A percentile compares a stretch with the other conserved stretches of the same genome.
Evolutionary conservation across 768 basidiomycete genomes (phyloP).

Genomic region (Gloeophyllum trabeum): DNA sequence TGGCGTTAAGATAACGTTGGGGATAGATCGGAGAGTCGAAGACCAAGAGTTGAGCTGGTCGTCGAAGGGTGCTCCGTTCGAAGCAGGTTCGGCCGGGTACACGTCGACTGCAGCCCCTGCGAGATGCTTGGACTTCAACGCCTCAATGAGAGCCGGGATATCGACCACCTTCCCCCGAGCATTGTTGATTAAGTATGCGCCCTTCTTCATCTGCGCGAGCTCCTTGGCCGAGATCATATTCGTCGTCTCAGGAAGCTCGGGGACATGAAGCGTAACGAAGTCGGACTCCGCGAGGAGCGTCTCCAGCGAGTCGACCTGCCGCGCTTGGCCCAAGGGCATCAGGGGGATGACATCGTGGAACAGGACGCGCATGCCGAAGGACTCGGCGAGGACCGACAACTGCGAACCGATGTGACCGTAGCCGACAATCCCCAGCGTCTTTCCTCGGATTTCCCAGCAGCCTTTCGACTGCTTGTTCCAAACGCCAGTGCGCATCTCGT

Average conservation of each 20-base stretch:
- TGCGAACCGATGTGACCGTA: slow-evolving; percentile 99
- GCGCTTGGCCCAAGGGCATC: slow-evolving; percentile 94
- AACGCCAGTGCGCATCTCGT: slow-evolving; percentile 78
- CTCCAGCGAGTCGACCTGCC: slow-evolving; percentile 74
- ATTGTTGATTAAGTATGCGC: slow-evolving; percentile 95
- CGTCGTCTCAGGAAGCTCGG: slow-evolving; percentile 91
- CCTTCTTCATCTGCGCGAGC: slow-evolving; percentile 87
- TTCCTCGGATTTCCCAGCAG: slow-evolving; percentile 97
- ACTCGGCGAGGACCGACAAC: slow-evolving; percentile 91
- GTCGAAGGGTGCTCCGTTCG: slow-evolving; percentile 86
- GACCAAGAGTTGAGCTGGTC: slow-evolving; percentile 84
- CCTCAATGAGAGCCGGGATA: slow-evolving; percentile 77
- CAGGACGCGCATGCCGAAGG: slow-evolving; percentile 90
- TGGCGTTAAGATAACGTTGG: slow-evolving; percentile 94
- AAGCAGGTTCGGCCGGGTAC: slow-evolving; percentile 85
- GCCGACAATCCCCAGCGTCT: slow-evolving; percentile 95
- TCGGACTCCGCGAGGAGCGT: slow-evolving; percentile 72
- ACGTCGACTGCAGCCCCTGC: slow-evolving; percentile 92
- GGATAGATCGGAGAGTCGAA: slow-evolving; percentile 56
- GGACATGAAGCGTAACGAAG: slow-evolving; percentile 94
- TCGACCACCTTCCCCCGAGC: slow-evolving; percentile 94
- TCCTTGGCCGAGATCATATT: slow-evolving; percentile 80
- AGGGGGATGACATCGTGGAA: slow-evolving; percentile 94
- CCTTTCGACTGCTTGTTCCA: slow-evolving; percentile 99
- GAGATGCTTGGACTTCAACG: slow-evolving; percentile 77